Evolutionary conservation across 2,329 filamentous ascomycete genomes (phyloP), one percentile per base, ranked within the genome.

Genomic region (Xylaria sp.): DNA sequence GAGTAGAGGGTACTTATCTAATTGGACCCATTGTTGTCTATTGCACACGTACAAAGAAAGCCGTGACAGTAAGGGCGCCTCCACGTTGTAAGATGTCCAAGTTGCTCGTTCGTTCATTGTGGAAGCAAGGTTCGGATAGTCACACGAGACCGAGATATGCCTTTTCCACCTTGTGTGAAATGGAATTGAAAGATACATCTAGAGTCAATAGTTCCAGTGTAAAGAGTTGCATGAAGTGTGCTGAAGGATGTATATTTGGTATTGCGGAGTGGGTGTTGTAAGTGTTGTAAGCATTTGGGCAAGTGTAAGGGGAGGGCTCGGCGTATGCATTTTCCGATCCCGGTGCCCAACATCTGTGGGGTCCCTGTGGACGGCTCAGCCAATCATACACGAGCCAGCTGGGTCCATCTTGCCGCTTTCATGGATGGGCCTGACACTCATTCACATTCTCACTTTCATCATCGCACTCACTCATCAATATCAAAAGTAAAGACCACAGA

Each of bases 321-420:
- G 67, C 39, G n/a, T 41, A 62, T 66, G 18, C 66, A 66, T 33
- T 66, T 58, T 58, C 67, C 67, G 67, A 33, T 8, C 10, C 51
- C 57, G 36, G 51, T 36, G 18, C 28, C 33, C 8, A 7, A 7
- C 33, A 36, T 36, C 10, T 51, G n/a, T 25, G 20, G 48, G 20
- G 20, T 48, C 3, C 20, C 33, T 7, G 10, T 10, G 33, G 10
- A 10, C 33, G 2, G 33, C 33, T 36, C 48, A 18, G 10, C 52
- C 6, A 55, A 55, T 55, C 52, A 55, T 10, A 20, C 5, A 12
- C 8, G 12, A 18, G 54, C 31, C 15, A 41, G n/a, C 31, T 39
- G n/a, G 18, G 33, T 15, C 33, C 49, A 55, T 20, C 28, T 28
- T 51, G 25, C 7, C 36, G 41, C 51, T 57, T 39, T 60, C 64